Percentiles rank a stretch among this genome's conserved stretches.
Evolutionary conservation across 345 rosid genomes (phyloP).

Genomic region (Salix purpurea): DNA sequence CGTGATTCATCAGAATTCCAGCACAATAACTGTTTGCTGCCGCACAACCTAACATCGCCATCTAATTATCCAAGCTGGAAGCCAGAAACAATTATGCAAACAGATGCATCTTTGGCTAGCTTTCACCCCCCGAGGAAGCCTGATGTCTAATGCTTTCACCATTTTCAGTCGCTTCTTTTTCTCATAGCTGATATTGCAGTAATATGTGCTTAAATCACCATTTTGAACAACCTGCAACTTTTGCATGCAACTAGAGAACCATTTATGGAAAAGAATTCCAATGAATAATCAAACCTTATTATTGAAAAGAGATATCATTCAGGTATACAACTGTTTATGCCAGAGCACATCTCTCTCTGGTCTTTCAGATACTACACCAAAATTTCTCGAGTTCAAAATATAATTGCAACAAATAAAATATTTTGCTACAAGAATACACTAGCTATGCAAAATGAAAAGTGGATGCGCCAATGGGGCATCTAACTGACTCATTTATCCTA

Average conservation of each 20-base stretch:
- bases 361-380: not conserved
- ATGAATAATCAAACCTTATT: not conserved
- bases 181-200: not conserved
- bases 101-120: not conserved
- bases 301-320: not conserved
- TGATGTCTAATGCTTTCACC: not conserved
- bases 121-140: not conserved
- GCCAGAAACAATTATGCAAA: not conserved
- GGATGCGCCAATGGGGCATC: not conserved
- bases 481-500: not conserved
- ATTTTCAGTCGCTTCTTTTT: not conserved
- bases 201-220: not conserved
- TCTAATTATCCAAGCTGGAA: not conserved
- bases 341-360: not conserved
- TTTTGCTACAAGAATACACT: constrained; percentile 1
- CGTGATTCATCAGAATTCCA: not conserved
- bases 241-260: not conserved
- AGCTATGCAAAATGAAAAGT: not conserved
- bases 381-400: not conserved
- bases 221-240: not conserved
- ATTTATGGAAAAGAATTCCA: not conserved
- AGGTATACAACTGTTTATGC: not conserved
- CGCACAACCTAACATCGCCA: not conserved
- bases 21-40: not conserved
- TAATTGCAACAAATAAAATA: not conserved